phyloP scores from a whole-genome alignment of 306 rosid species.

The Begonia peltatifolia region DNA sequence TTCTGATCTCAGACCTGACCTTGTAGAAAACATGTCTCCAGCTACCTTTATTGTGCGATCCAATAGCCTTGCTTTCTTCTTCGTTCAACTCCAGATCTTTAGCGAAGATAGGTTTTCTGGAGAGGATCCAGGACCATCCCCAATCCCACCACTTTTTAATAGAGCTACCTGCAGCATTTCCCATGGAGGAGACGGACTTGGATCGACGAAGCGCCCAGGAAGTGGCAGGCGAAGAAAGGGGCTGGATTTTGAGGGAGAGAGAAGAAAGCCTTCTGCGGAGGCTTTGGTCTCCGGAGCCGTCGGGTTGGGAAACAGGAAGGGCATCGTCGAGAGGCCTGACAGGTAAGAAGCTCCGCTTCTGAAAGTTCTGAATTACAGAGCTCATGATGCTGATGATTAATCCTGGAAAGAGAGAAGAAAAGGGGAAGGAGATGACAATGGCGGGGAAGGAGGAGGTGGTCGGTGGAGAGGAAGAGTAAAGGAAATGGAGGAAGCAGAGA shows the following conservation, averaged over 20 bases:
- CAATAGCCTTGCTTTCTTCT: constrained; percentile 57
- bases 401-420: not conserved
- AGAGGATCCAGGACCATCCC: constrained; percentile 69
- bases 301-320: constrained; percentile 54
- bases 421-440: not conserved
- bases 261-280: constrained; percentile 69
- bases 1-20: constrained; percentile 58
- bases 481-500: not conserved
- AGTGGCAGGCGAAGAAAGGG: constrained; percentile 25
- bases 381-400: constrained; percentile 14
- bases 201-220: constrained; percentile 64
- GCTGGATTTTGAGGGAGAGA: constrained; percentile 46
- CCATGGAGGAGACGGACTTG: constrained; percentile 56
- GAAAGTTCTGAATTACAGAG: constrained; percentile 24
- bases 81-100: constrained; percentile 81
- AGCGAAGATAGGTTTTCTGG: constrained; percentile 60
- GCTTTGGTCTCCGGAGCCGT: constrained; percentile 12
- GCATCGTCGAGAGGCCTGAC: constrained; percentile 22
- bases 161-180: constrained; percentile 49
- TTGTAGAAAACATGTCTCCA: constrained; percentile 62
- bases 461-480: not conserved
- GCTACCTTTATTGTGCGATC: constrained; percentile 51
- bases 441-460: not conserved
- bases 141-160: constrained; percentile 72
- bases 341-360: constrained; percentile 21